A percentile compares a stretch with the other conserved stretches of the same genome.
phyloP scores from a whole-genome alignment of 2,329 filamentous ascomycete species.

The Penicillium sumatraense region DNA sequence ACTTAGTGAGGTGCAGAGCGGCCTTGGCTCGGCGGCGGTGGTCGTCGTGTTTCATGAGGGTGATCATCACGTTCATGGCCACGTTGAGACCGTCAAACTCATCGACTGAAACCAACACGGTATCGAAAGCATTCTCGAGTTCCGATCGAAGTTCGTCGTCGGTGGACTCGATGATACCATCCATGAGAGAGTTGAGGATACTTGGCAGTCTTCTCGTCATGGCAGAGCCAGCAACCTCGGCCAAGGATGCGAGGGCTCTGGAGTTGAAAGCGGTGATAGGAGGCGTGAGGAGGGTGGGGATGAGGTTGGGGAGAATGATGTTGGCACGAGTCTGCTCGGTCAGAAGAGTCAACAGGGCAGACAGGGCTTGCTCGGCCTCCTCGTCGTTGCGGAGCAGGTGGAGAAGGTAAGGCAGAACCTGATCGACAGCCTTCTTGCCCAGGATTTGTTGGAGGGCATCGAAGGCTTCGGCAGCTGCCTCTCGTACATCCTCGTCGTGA shows the following conservation, averaged over 20 bases:
- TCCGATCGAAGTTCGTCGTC: conserved; percentile 77
- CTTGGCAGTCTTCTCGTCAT: conserved; percentile 89
- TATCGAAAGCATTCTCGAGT: conserved; percentile 80
- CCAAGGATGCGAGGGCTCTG: conserved; percentile 87
- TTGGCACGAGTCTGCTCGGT: conserved; percentile 94
- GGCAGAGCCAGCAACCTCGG: conserved; percentile 84
- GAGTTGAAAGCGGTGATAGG: conserved; percentile 96
- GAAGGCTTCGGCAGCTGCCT: conserved; percentile 95
- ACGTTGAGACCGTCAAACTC: conserved; percentile 95
- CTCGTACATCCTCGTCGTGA: conserved; percentile 83
- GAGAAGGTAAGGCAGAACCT: conserved; percentile 90
- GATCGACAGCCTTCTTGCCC: conserved; percentile 92
- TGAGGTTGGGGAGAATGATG: conserved; percentile 93
- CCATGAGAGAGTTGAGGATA: conserved; percentile 92
- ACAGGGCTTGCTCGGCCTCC: conserved; percentile 88
- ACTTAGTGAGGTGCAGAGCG: conserved; percentile 78
- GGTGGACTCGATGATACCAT: conserved; percentile 76
- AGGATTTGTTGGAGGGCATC: conserved; percentile 92
- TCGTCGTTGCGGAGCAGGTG: conserved; percentile 84
- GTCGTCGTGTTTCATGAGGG: conserved; percentile 89
- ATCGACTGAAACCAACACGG: conserved; percentile 88
- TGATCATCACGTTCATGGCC: conserved; percentile 89
- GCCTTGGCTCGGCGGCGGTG: conserved; percentile 80
- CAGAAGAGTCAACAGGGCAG: conserved; percentile 88
- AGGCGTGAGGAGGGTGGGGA: conserved; percentile 86